These are phyloP conservation scores for Mrakia frigida DNA, from an alignment of 768 basidiomycete genomes.

Conservation along the genomic window DNA sequence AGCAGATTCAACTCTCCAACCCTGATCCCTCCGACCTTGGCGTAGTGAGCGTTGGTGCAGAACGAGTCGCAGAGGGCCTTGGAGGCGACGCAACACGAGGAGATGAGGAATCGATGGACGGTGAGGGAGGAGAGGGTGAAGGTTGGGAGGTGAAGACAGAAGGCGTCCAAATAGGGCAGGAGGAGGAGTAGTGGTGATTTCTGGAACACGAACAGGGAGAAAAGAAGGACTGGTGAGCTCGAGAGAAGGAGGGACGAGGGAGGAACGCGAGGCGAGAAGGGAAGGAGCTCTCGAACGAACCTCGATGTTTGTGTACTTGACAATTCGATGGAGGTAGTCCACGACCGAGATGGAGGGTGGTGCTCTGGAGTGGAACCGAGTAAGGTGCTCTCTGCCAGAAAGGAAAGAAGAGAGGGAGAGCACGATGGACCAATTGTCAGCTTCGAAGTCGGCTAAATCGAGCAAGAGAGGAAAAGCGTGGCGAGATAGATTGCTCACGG, in stretches of 20 bases:
- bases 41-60: slow-evolving; percentile 89
- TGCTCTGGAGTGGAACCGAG: slow-evolving; percentile 92
- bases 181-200: slow-evolving; percentile 45
- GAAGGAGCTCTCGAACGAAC: slow-evolving; percentile 48
- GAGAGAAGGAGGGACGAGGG: slow-evolving; percentile 4
- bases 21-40: slow-evolving; percentile 91
- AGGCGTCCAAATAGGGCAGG: slow-evolving; percentile 49
- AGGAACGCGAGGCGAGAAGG: background rate
- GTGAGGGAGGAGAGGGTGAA: slow-evolving; percentile 95
- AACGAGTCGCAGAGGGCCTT: slow-evolving; percentile 95
- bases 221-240: background rate
- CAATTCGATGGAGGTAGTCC: slow-evolving; percentile 90
- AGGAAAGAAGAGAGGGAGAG: slow-evolving; percentile 11
- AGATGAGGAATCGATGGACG: slow-evolving; percentile 94
- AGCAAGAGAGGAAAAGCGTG: slow-evolving; percentile 30
- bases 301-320: slow-evolving; percentile 93
- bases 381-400: slow-evolving; percentile 72
- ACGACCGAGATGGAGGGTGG: slow-evolving; percentile 79
- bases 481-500: slow-evolving; percentile 53
- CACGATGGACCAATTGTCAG: background rate
- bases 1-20: slow-evolving; percentile 86
- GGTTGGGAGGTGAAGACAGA: slow-evolving; percentile 74
- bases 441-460: slow-evolving; percentile 22
- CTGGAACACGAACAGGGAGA: slow-evolving; percentile 57
- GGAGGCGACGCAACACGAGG: slow-evolving; percentile 82